Evolutionary conservation across 441 rosid genomes (phyloP).

Genomic region (Eruca vesicaria): DNA sequence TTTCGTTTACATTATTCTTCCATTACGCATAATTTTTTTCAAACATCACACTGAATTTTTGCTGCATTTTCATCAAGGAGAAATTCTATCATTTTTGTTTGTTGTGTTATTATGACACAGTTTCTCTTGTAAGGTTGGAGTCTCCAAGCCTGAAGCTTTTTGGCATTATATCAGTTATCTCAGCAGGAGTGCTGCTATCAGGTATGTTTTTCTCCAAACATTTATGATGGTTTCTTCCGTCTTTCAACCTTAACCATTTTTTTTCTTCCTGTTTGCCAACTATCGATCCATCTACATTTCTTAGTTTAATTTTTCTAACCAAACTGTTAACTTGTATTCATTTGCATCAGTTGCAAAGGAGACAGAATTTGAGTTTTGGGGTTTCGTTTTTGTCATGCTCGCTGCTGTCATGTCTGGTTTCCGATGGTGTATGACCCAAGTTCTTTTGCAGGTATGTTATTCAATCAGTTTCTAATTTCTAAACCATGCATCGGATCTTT

Average conservation of each 20-base stretch:
- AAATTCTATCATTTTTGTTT: conserved; percentile 4
- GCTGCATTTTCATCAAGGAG: neutral
- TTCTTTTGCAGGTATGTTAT: conserved; percentile 83
- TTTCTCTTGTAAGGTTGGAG: conserved; percentile 73
- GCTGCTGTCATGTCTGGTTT: conserved; percentile 99
- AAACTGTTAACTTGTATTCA: neutral
- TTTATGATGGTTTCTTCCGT: conserved; percentile 26
- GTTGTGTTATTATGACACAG: conserved; percentile 31
- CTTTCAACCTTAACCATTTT: neutral
- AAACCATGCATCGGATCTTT: conserved; percentile 1
- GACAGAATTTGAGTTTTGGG: conserved; percentile 92
- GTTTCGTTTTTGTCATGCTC: conserved; percentile 90
- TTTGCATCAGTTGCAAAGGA: conserved; percentile 80
- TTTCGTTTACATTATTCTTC: neutral
- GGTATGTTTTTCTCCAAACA: conserved; percentile 68
- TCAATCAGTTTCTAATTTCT: neutral
- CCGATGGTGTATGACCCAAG: conserved; percentile 98
- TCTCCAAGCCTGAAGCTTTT: conserved; percentile 90
- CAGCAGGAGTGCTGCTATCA: conserved; percentile 80
- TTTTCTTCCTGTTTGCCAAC: neutral
- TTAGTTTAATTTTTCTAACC: neutral
- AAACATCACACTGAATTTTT: neutral
- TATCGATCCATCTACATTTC: conserved; percentile 1
- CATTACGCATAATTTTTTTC: neutral
- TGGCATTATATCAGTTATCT: conserved; percentile 82